Percentiles rank a stretch among this genome's conserved stretches.
Evolutionary conservation across 2,329 filamentous ascomycete genomes (phyloP).

Genomic region (Talaromyces pinophilus): DNA sequence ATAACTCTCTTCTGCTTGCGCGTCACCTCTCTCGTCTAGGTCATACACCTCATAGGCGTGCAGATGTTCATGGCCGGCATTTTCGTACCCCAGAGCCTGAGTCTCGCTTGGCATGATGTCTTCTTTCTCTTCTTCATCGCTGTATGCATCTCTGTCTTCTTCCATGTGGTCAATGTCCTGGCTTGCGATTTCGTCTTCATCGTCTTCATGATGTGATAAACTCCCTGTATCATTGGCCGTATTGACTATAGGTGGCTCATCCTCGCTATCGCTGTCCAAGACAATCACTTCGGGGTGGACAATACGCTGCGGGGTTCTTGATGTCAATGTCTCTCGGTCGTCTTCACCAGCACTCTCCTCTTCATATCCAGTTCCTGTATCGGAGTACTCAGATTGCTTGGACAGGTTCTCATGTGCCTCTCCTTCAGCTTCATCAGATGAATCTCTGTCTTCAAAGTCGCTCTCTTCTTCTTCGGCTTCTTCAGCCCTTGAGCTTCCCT

Average conservation of each 20-base stretch:
- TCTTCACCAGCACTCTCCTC: constrained; percentile 25
- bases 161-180: not conserved
- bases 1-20: constrained; percentile 7
- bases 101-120: not conserved
- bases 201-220: not conserved
- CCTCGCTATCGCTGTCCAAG: constrained; percentile 46
- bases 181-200: not conserved
- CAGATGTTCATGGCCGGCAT: not conserved
- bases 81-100: not conserved
- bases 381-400: not conserved
- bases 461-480: constrained; percentile 25
- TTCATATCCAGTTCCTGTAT: constrained; percentile 25
- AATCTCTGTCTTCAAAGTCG: constrained; percentile 23
- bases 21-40: not conserved
- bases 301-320: constrained; percentile 22
- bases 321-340: constrained; percentile 10
- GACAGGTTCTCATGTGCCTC: constrained; percentile 24
- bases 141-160: constrained; percentile 6
- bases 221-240: not conserved
- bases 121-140: constrained; percentile 12
- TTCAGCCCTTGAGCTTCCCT: constrained; percentile 20
- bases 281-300: constrained; percentile 42
- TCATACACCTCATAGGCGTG: not conserved
- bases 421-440: constrained; percentile 25
- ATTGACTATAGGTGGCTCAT: constrained; percentile 30